Base-by-base conservation (phyloP, 257 asterid genomes). In the Jasminum sambac region DNA sequence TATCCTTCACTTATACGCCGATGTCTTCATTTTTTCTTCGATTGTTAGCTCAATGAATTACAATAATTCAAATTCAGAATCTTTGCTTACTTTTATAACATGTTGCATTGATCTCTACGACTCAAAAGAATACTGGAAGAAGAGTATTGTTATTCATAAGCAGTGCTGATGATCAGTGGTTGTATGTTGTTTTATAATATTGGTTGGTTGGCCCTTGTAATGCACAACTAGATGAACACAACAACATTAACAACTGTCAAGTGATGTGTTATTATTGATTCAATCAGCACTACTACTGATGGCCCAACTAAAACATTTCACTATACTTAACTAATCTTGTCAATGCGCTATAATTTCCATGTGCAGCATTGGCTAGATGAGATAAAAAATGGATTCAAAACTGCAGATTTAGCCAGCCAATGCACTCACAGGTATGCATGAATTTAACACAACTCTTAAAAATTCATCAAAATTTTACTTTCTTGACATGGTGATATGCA, bases 281-380 rank as follows among this genome's bases (percentile, higher is more conserved):
- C 36, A 30, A 30, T 30, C 36, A 30, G 4, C 36, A 4, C 36
- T 30, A 30, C 36, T 30, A n/a, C n/a, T n/a, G n/a, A n/a, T n/a
- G n/a, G n/a, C n/a, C n/a, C n/a, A n/a, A n/a, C n/a, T n/a, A n/a
- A n/a, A n/a, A n/a, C 46, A 41, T 41, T 41, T 41, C 46, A 41
- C 5, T 12, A 11, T 12, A 41, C 46, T 10, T 5, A 10, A 41
- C 16, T 12, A 41, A 43, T 5, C 50, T 43, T 43, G 4, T 11
- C 50, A 43, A 12, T 16, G 6, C 50, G 4, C 36, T 30, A 19
- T 76, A 52, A 25, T 41, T 40, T 67, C n/a, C 3, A 3, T 11
- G 62, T 77, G 44, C 82, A 93, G 98, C 83, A 87, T 5, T 93
- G 98, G 97, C n/a, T 9, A 7, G 76, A 64, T 25, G 94, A 88